Conservation (phyloP, 73 alveolate species). For the Paramecium tetraurelia region DNA sequence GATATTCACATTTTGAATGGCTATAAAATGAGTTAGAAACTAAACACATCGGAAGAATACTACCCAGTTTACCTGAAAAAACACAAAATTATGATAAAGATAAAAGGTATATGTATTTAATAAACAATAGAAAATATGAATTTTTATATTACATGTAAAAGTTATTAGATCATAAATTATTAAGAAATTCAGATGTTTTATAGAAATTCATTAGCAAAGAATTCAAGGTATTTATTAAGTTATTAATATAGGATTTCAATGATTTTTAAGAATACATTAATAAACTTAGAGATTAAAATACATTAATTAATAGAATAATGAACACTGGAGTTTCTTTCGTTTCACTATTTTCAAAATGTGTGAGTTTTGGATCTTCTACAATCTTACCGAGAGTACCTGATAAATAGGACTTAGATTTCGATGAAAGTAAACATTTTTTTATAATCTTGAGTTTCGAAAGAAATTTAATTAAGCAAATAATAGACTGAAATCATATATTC, state of each 20-base stretch:
- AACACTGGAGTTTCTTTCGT: not conserved
- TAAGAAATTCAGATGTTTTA: not conserved
- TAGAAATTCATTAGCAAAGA: not conserved
- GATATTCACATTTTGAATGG: slow-evolving; percentile 24
- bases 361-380: not conserved
- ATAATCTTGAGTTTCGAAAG: not conserved
- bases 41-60: not conserved
- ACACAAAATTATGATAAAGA: not conserved
- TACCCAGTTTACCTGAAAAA: not conserved
- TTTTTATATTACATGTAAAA: not conserved
- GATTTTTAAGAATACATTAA: not conserved
- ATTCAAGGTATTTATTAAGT: not conserved
- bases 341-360: not conserved
- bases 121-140: not conserved
- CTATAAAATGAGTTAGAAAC: not conserved
- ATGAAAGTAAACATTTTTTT: not conserved
- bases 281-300: not conserved
- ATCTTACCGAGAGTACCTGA: not conserved
- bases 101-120: not conserved
- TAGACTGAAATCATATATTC: not conserved
- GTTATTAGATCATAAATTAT: not conserved
- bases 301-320: not conserved
- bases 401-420: not conserved
- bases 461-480: not conserved
- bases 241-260: not conserved